Evolutionary conservation across 305 asterid species (phyloP).

Genomic region (Fraxinus floribunda): DNA sequence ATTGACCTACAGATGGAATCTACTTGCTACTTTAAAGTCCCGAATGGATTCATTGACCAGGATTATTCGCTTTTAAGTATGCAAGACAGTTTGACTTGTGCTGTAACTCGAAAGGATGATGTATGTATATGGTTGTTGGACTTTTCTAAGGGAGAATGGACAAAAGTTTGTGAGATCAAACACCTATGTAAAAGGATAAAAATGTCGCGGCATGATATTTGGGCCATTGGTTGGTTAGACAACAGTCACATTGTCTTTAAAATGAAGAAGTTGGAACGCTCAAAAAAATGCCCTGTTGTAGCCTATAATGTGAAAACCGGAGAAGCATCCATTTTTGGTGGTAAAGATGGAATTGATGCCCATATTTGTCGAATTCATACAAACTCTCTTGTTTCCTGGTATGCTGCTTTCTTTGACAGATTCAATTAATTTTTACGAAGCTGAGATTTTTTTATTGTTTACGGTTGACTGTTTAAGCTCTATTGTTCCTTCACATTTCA

Average conservation of each 20-base stretch:
- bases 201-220: not conserved
- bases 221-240: constrained; percentile 17
- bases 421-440: not conserved
- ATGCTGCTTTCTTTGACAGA: not conserved
- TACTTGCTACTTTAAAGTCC: not conserved
- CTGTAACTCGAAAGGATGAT: not conserved
- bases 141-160: not conserved
- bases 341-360: not conserved
- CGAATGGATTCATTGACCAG: not conserved
- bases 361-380: not conserved
- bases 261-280: not conserved
- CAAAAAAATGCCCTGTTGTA: not conserved
- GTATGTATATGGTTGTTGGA: not conserved
- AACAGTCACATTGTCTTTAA: not conserved
- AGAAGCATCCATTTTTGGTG: not conserved
- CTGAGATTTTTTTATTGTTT: not conserved
- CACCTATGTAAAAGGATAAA: not conserved
- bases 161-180: not conserved
- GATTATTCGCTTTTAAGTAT: not conserved
- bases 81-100: not conserved
- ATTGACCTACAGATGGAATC: constrained; percentile 7
- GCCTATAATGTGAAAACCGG: not conserved
- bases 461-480: not conserved
- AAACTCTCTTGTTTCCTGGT: constrained; percentile 11
- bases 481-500: not conserved